Conservation (phyloP, 352 stramenopile genomes). For the Phytophthora ramorum region DNA sequence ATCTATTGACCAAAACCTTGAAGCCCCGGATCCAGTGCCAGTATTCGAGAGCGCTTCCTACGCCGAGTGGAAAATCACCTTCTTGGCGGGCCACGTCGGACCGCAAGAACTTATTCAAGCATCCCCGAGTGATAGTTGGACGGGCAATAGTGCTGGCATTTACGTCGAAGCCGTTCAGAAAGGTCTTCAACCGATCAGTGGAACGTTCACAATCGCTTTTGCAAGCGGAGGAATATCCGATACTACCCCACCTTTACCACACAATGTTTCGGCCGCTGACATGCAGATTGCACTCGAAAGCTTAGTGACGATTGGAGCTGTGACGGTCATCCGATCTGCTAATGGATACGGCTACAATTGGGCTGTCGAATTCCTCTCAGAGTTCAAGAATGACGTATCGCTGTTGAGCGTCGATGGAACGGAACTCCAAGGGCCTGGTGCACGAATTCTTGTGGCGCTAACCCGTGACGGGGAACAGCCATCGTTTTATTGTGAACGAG, state of each 20-base stretch:
- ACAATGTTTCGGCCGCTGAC: conserved; percentile 83
- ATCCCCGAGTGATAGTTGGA: conserved; percentile 91
- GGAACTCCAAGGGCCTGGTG: conserved; percentile 91
- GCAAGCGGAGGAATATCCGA: conserved; percentile 73
- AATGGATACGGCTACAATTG: conserved; percentile 98
- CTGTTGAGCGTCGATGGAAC: conserved; percentile 92
- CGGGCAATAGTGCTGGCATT: conserved; percentile 93
- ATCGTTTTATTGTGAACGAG: conserved; percentile 75
- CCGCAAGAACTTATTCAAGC: conserved; percentile 89
- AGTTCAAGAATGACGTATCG: conserved; percentile 79
- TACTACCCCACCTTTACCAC: conserved; percentile 82
- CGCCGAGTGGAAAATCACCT: conserved; percentile 81
- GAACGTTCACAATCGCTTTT: conserved; percentile 89
- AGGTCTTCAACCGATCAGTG: conserved; percentile 92
- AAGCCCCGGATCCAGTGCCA: conserved; percentile 45
- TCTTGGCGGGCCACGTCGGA: conserved; percentile 76
- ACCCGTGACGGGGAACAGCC: conserved; percentile 80
- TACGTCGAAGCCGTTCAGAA: conserved; percentile 76
- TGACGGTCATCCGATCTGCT: conserved; percentile 81
- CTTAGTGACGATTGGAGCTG: conserved; percentile 88
- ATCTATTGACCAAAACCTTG: conserved; percentile 21
- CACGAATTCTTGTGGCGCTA: conserved; percentile 74
- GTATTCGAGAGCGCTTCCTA: conserved; percentile 75
- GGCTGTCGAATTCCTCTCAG: conserved; percentile 93
- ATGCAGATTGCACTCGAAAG: conserved; percentile 91